Percentiles rank a stretch among this genome's conserved stretches.
phyloP scores from a whole-genome alignment of 2,329 filamentous ascomycete genomes.

The Decorospora gaudefroyi region DNA sequence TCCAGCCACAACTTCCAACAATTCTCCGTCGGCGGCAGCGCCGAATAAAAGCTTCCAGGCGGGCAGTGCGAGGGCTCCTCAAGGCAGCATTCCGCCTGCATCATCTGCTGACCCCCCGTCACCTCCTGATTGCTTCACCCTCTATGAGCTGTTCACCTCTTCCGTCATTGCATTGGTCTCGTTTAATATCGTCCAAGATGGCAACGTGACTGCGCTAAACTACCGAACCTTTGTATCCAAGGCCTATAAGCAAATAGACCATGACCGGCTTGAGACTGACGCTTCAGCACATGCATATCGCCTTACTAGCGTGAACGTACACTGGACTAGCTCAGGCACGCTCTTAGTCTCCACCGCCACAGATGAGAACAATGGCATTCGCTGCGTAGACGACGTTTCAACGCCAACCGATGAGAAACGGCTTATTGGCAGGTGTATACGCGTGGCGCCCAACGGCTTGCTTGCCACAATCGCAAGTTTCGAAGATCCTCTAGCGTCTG shows the following conservation, averaged over 20 bases:
- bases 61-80: constrained; percentile 24
- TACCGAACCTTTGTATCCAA: constrained; percentile 45
- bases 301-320: constrained; percentile 39
- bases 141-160: constrained; percentile 48
- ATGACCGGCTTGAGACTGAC: constrained; percentile 11
- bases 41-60: constrained; percentile 27
- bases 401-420: constrained; percentile 24
- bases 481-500: constrained; percentile 32
- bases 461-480: constrained; percentile 40
- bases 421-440: constrained; percentile 37
- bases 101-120: constrained; percentile 23
- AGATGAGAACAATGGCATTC: constrained; percentile 28
- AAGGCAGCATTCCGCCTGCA: constrained; percentile 21
- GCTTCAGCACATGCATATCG: constrained; percentile 17
- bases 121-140: constrained; percentile 36
- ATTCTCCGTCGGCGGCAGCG: constrained; percentile 26
- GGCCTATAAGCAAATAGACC: constrained; percentile 15
- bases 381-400: constrained; percentile 23
- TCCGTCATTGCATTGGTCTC: constrained; percentile 46
- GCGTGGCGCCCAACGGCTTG: constrained; percentile 42
- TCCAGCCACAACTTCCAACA: constrained; percentile 22
- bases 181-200: constrained; percentile 40
- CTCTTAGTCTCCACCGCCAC: constrained; percentile 41
- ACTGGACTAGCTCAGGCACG: constrained; percentile 44
- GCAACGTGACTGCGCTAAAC: constrained; percentile 43